Conservation (phyloP, 2,329 filamentous ascomycete species). For the Aspergillus terreus region DNA sequence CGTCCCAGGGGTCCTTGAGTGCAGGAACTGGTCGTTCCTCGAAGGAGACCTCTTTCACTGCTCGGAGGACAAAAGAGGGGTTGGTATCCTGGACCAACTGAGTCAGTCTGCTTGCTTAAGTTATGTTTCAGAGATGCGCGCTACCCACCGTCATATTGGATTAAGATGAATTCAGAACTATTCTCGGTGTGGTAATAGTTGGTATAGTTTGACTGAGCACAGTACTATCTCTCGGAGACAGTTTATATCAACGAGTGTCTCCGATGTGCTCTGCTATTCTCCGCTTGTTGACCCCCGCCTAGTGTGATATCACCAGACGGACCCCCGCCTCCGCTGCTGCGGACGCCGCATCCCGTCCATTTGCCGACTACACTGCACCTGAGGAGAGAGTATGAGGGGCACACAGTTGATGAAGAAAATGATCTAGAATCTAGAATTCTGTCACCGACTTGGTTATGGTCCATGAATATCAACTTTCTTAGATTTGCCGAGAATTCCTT, state of each 20-base stretch:
- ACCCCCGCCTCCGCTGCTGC: background rate
- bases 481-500: too few species aligned
- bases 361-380: too few species aligned
- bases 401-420: too few species aligned
- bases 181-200: too few species aligned
- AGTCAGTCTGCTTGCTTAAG: background rate
- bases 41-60: slow-evolving; percentile 43
- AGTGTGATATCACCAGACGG: background rate
- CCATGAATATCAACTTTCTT: too few species aligned
- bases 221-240: too few species aligned
- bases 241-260: background rate
- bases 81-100: background rate
- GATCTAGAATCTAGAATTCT: too few species aligned
- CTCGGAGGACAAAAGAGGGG: slow-evolving; percentile 45
- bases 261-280: background rate
- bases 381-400: too few species aligned
- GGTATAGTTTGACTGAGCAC: too few species aligned
- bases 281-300: background rate
- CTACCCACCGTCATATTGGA: background rate
- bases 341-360: background rate
- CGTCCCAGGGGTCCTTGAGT: slow-evolving; percentile 34
- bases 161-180: background rate
- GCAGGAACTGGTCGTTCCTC: slow-evolving; percentile 42
- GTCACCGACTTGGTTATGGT: too few species aligned
- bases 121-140: background rate